Evolutionary conservation across 768 basidiomycete species (phyloP).

Genomic region (Tulasnella sp.): DNA sequence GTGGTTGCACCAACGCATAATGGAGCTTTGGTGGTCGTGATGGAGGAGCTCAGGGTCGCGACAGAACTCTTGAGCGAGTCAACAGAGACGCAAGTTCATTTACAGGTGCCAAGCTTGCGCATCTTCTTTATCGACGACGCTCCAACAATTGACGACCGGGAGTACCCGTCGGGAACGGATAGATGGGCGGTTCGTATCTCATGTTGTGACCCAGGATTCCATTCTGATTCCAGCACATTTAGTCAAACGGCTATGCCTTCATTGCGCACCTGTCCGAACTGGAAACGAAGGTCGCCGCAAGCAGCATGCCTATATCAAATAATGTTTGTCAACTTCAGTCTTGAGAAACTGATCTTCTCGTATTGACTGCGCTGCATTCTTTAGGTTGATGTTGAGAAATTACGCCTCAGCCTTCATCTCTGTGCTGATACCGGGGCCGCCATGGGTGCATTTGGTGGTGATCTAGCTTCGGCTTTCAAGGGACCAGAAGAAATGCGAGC

Average conservation of each 20-base stretch:
- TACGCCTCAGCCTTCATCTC: conserved; percentile 48
- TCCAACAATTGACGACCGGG: neutral
- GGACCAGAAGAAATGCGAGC: neutral
- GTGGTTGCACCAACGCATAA: conserved; percentile 43
- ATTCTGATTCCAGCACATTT: neutral
- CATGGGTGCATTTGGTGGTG: conserved; percentile 43
- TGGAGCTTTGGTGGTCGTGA: conserved; percentile 54
- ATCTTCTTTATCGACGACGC: conserved; percentile 44
- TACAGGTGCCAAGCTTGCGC: conserved; percentile 39
- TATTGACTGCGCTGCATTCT: neutral
- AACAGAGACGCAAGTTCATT: conserved; percentile 39
- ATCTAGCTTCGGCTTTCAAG: conserved; percentile 35
- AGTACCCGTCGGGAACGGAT: neutral
- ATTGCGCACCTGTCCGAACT: conserved; percentile 47
- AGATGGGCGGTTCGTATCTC: conserved; percentile 7
- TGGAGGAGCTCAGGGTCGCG: conserved; percentile 54
- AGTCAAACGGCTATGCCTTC: conserved; percentile 40
- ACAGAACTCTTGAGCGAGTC: conserved; percentile 66
- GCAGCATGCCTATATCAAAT: conserved; percentile 27
- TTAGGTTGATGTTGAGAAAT: conserved; percentile 46
- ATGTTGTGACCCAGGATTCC: neutral
- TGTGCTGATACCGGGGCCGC: conserved; percentile 67
- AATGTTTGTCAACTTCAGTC: conserved; percentile 22
- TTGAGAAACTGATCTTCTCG: neutral
- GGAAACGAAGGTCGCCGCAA: conserved; percentile 31